Conservation (phyloP, 306 rosid species). For the Vigna unguiculata region DNA sequence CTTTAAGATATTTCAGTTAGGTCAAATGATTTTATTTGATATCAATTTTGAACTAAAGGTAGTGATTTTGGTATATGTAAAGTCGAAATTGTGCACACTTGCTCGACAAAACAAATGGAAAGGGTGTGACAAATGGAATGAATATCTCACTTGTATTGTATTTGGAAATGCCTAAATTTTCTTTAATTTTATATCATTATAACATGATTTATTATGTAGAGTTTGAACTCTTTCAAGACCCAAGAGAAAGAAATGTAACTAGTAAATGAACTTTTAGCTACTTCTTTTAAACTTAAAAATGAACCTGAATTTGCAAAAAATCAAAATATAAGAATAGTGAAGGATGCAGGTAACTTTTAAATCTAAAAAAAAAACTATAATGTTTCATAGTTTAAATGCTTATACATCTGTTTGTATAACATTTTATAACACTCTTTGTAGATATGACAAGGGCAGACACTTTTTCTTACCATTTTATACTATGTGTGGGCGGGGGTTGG, state of each 20-base stretch:
- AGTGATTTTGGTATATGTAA: too few species aligned
- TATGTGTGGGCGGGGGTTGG: too few species aligned
- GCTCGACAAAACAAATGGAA: too few species aligned
- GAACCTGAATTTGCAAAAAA: constrained; percentile 11
- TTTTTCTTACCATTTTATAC: constrained; percentile 84
- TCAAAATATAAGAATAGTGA: not conserved
- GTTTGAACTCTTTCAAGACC: constrained; percentile 7
- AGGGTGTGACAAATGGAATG: constrained; percentile 62
- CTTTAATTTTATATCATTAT: constrained; percentile 17
- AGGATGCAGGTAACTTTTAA: constrained; percentile 5
- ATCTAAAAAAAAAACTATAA: not conserved
- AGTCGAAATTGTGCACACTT: too few species aligned
- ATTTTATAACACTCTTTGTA: constrained; percentile 43
- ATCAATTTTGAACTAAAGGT: too few species aligned
- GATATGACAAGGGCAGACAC: constrained; percentile 91
- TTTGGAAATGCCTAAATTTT: constrained; percentile 29
- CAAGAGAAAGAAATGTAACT: not conserved
- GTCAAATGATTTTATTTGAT: too few species aligned
- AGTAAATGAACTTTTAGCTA: not conserved
- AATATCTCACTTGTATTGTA: constrained; percentile 31
- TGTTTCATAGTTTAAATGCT: constrained; percentile 7
- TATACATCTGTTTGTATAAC: not conserved
- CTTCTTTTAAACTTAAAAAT: constrained; percentile 1
- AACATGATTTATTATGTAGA: constrained; percentile 25
- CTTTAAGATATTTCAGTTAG: too few species aligned